Evolutionary conservation across 2,329 filamentous ascomycete species (phyloP).

Genomic region (Tolypocladium tropicale): DNA sequence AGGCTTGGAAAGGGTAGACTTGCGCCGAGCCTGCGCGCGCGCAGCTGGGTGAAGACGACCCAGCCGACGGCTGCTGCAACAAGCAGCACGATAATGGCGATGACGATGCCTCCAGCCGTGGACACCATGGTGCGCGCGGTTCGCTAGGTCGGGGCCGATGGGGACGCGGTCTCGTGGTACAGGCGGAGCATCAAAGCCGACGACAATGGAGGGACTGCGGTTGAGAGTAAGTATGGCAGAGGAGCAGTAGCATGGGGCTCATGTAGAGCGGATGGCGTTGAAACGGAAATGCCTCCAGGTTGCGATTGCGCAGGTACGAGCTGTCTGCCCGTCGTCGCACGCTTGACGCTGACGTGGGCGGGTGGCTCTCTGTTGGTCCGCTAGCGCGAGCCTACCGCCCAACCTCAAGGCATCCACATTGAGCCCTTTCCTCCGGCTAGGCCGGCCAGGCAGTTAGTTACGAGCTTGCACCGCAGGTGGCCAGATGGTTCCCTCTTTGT

Average conservation of each 20-base stretch:
- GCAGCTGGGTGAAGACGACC: constrained; percentile 61
- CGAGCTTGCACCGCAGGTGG: too few species aligned
- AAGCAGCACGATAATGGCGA: constrained; percentile 57
- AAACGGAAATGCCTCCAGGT: too few species aligned
- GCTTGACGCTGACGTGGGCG: too few species aligned
- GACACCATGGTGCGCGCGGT: constrained; percentile 36
- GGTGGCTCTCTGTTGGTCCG: too few species aligned
- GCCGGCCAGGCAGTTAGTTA: too few species aligned
- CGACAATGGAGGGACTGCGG: background rate
- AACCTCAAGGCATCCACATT: too few species aligned
- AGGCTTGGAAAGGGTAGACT: constrained; percentile 17
- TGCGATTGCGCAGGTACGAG: background rate
- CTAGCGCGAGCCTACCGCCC: too few species aligned
- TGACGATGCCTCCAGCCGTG: constrained; percentile 57
- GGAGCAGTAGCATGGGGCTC: background rate
- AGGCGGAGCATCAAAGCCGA: background rate
- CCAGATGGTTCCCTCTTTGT: too few species aligned
- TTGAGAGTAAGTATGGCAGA: background rate
- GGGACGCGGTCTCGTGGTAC: background rate
- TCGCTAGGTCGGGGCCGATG: background rate
- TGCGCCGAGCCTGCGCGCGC: constrained; percentile 62
- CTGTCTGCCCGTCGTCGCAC: too few species aligned
- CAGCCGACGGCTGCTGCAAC: constrained; percentile 50
- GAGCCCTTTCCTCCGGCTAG: too few species aligned
- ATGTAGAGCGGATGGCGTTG: background rate